Evolutionary conservation across 1,284 basidiomycete genomes (phyloP), one percentile per base, ranked within the genome.

Genomic region (Stereum hirsutum): DNA sequence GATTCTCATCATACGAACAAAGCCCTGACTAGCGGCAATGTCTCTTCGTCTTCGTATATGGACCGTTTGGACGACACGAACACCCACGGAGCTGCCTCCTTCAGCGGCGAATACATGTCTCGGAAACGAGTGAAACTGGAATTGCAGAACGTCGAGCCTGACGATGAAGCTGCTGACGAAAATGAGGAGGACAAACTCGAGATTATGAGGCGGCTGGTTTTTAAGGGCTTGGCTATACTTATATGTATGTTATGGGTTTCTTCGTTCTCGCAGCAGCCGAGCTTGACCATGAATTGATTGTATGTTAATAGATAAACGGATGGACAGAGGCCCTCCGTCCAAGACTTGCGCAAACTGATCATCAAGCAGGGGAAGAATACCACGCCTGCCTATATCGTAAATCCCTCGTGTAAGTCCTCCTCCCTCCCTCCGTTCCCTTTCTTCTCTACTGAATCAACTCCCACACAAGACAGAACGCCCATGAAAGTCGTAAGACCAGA

Each of bases 41-140:
- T 10, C 30, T n/a, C 25, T 37, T 25, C 17, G n/a, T 27, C 23
- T 26, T 43, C 45, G 0, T 61, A 63, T 39, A 32, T 61, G 7
- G n/a, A n/a, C n/a, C n/a, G n/a, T n/a, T n/a, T n/a, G n/a, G n/a
- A n/a, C n/a, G 42, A 52, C 25, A 48, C 54, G n/a, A 62, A 68
- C 19, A 68, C 73, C n/a, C 96, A 95, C 59, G 85, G 82, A 0
- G 76, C 86, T 1, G 77, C 85, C 28, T 72, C 69, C 15, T 97
- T 95, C 56, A 91, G 89, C 14, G 85, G 82, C 5, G 81, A 91
- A 52, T 97, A 96, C 58, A 88, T 95, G 86, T 63, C 72, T 10
- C 72, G 92, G 52, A 98, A 97, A 63, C 78, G 94, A 2, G 81
- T 83, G 38, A 98, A 98, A 59, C 59, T 95, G 35, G 89, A 93